phyloP scores from a whole-genome alignment of 2,329 filamentous ascomycete genomes.

The Coniochaeta sp. region DNA sequence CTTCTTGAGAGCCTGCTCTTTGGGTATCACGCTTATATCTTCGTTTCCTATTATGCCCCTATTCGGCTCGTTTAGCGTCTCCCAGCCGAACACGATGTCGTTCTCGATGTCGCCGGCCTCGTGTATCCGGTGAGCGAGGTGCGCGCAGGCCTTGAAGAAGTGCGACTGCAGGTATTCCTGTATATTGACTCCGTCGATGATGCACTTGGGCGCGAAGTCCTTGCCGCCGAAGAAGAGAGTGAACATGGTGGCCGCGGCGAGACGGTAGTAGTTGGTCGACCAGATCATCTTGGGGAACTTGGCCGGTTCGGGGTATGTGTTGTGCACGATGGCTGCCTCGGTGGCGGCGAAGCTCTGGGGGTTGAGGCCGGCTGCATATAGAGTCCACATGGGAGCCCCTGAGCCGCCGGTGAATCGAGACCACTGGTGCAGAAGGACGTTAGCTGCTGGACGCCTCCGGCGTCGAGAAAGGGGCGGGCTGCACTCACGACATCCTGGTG shows the following conservation, averaged over 20 bases:
- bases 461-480: conserved; percentile 11
- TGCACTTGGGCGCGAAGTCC: conserved; percentile 91
- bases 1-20: conserved; percentile 85
- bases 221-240: conserved; percentile 87
- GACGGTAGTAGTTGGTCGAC: conserved; percentile 91
- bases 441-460: conserved; percentile 4
- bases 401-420: conserved; percentile 91
- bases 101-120: conserved; percentile 86
- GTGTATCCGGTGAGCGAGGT: conserved; percentile 77
- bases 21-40: conserved; percentile 74
- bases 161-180: conserved; percentile 91
- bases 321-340: conserved; percentile 90
- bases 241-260: conserved; percentile 86
- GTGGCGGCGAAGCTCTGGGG: conserved; percentile 78
- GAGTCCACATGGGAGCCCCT: conserved; percentile 93
- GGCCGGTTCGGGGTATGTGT: conserved; percentile 78
- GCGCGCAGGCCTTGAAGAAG: conserved; percentile 71
- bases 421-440: conserved; percentile 51
- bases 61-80: conserved; percentile 93
- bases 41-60: conserved; percentile 77
- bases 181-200: conserved; percentile 91
- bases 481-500: conserved; percentile 81
- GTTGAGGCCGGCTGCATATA: conserved; percentile 90
- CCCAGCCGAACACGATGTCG: conserved; percentile 87
- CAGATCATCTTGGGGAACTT: conserved; percentile 98